A percentile compares a stretch with the other conserved stretches of the same genome.
phyloP scores from a whole-genome alignment of 1,139 yeast genomes.

The Blastobotrys serpentis region DNA sequence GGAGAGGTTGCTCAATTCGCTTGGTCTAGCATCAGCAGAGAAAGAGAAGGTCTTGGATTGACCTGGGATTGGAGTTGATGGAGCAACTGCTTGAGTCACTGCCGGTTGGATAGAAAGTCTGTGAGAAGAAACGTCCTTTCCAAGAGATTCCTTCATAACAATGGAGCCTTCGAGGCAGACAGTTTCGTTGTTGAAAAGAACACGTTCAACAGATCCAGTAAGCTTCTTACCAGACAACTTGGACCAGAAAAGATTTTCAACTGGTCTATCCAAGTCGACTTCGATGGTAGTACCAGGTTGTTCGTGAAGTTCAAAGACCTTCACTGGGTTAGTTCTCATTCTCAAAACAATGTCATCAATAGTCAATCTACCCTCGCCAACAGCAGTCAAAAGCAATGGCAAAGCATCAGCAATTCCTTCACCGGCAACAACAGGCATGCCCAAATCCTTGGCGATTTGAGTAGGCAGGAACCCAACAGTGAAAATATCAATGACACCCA shows the following conservation, averaged over 20 bases:
- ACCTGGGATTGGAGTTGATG: slow-evolving; percentile 14
- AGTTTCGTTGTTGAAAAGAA: slow-evolving; percentile 72
- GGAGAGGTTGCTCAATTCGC: slow-evolving; percentile 16
- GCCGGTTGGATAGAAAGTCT: slow-evolving; percentile 21
- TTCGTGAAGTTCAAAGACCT: slow-evolving; percentile 79
- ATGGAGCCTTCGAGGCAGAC: slow-evolving; percentile 81
- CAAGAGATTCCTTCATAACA: slow-evolving; percentile 56
- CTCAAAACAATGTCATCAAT: slow-evolving; percentile 68
- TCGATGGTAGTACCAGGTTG: slow-evolving; percentile 74
- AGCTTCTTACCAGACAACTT: slow-evolving; percentile 48
- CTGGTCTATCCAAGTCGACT: slow-evolving; percentile 72
- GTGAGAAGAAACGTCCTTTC: slow-evolving; percentile 43
- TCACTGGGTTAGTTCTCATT: slow-evolving; percentile 79
- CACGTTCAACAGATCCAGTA: slow-evolving; percentile 86
- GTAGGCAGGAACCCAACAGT: slow-evolving; percentile 82
- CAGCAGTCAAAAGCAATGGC: slow-evolving; percentile 81
- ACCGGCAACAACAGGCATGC: slow-evolving; percentile 62
- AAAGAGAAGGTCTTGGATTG: slow-evolving; percentile 12
- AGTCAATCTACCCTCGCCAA: slow-evolving; percentile 68
- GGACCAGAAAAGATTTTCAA: slow-evolving; percentile 50
- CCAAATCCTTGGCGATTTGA: slow-evolving; percentile 63
- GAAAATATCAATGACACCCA: slow-evolving; percentile 77
- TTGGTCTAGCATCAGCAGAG: slow-evolving; percentile 6
- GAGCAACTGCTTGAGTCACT: slow-evolving; percentile 22
- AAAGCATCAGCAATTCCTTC: slow-evolving; percentile 76